Percentiles rank a stretch among this genome's conserved stretches.
phyloP scores from a whole-genome alignment of 768 basidiomycete species.

The Pilatotrama ljubarskyi region DNA sequence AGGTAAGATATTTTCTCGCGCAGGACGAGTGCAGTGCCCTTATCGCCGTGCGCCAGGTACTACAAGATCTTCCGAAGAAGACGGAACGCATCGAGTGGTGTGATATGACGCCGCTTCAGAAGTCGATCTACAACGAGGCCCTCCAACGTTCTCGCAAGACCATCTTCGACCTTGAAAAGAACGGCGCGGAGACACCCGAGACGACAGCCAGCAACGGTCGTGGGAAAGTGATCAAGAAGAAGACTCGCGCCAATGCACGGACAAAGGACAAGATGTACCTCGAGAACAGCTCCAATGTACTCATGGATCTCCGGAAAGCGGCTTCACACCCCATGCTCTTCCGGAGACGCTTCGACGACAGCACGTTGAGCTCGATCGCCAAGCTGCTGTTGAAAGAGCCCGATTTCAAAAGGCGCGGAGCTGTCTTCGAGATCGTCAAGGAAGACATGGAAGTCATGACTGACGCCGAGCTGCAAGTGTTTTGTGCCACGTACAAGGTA shows the following conservation, averaged over 20 bases:
- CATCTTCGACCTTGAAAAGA: constrained; percentile 51
- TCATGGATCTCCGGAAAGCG: constrained; percentile 98
- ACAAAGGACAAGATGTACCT: constrained; percentile 66
- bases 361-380: constrained; percentile 70
- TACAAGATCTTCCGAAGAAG: constrained; percentile 91
- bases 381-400: constrained; percentile 87
- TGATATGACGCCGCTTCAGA: constrained; percentile 83
- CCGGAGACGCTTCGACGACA: constrained; percentile 79
- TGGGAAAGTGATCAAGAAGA: constrained; percentile 43
- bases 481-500: constrained; percentile 86
- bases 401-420: constrained; percentile 83
- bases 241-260: constrained; percentile 43
- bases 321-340: constrained; percentile 97
- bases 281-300: constrained; percentile 87
- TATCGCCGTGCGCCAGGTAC: constrained; percentile 52
- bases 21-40: background rate
- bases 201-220: constrained; percentile 30
- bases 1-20: constrained; percentile 44
- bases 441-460: constrained; percentile 99
- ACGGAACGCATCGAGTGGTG: constrained; percentile 95
- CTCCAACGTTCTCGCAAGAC: constrained; percentile 84
- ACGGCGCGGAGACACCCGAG: constrained; percentile 33
- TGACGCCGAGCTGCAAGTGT: constrained; percentile 90
- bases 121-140: constrained; percentile 81
- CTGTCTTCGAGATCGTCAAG: constrained; percentile 81